Base-by-base conservation (phyloP, 352 stramenopile genomes). In the Stephanocyclus meneghinianus region DNA sequence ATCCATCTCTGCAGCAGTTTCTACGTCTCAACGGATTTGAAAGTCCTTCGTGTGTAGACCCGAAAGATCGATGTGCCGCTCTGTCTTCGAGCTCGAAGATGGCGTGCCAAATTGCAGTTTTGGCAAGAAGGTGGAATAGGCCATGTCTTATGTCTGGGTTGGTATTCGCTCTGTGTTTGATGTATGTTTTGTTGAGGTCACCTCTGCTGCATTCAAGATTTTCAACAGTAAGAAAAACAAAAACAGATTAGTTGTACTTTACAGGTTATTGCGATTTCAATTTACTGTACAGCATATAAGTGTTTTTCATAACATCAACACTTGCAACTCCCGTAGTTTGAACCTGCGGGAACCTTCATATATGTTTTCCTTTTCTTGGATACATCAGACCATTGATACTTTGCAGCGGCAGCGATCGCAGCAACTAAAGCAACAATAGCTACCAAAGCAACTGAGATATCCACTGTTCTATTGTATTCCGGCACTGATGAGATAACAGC, bases 1-100 rank as follows among this genome's bases (percentile, higher is more conserved):
- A 82, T 64, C 60, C 37, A 48, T 64, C 66, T 29, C 21, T 82
- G 60, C 16, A 40, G 60, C 57, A 74, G 18, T 82, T 74, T 62
- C 59, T 82, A 13, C 15, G 55, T 15, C n/a, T 71, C 21, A 32
- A 57, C 59, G 67, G 75, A 3, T 76, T 70, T 57, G 50, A 26
- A 18, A 16, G n/a, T 48, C 32, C 29, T 61, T 18, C 44, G 35
- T 82, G 75, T 51, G 5, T 56, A 37, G 10, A 59, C 7, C 44
- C 26, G 16, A 51, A 55, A 30, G 44, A 74, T 32, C 59, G 75
- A 18, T 82, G 75, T 62, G 9, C 21, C 10, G 21, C 47, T 74
- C 10, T 77, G 11, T 26, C 32, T 37, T 10, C 32, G 37, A 32
- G 21, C 40, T 40, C 55, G 16, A 42, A 63, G 64, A 7, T 40